A percentile compares a stretch with the other conserved stretches of the same genome.
phyloP scores from a whole-genome alignment of 495 filamentous ascomycete genomes.

The Aspergillus nanangensis region DNA sequence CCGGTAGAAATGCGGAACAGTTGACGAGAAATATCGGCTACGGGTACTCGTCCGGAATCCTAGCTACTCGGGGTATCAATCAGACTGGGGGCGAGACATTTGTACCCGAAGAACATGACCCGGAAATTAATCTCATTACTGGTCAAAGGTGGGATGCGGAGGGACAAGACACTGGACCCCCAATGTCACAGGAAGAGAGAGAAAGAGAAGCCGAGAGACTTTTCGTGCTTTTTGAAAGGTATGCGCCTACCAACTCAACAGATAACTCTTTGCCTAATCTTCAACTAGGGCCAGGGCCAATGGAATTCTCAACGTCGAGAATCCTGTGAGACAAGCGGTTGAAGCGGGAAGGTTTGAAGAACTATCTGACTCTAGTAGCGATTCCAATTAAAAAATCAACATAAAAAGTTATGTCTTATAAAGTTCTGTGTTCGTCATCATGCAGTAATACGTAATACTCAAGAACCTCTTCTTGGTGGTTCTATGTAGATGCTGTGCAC shows the following conservation, averaged over 20 bases:
- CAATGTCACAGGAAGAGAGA: constrained; percentile 90
- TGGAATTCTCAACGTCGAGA: constrained; percentile 78
- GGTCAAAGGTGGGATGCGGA: constrained; percentile 79
- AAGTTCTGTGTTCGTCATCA: too few species aligned
- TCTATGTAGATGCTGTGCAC: too few species aligned
- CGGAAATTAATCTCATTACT: constrained; percentile 77
- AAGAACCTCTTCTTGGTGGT: too few species aligned
- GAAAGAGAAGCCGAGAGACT: constrained; percentile 88
- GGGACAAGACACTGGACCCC: constrained; percentile 45
- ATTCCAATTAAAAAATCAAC: constrained; percentile 19
- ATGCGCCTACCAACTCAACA: constrained; percentile 8
- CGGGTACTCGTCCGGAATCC: constrained; percentile 84
- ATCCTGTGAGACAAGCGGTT: constrained; percentile 74
- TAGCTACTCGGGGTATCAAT: constrained; percentile 57
- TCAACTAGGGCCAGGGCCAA: constrained; percentile 68
- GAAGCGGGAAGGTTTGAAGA: constrained; percentile 80
- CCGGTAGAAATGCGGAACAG: constrained; percentile 63
- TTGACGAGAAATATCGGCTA: constrained; percentile 85
- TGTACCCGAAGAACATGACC: constrained; percentile 35
- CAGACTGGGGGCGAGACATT: constrained; percentile 50
- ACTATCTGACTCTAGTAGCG: constrained; percentile 40
- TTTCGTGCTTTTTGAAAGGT: constrained; percentile 95
- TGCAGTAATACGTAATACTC: too few species aligned
- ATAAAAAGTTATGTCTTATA: too few species aligned
- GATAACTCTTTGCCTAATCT: constrained; percentile 11